These are phyloP conservation scores for Pseudogymnoascus sp. DNA, from an alignment of 2,329 filamentous ascomycete genomes.

Conservation along the genomic window DNA sequence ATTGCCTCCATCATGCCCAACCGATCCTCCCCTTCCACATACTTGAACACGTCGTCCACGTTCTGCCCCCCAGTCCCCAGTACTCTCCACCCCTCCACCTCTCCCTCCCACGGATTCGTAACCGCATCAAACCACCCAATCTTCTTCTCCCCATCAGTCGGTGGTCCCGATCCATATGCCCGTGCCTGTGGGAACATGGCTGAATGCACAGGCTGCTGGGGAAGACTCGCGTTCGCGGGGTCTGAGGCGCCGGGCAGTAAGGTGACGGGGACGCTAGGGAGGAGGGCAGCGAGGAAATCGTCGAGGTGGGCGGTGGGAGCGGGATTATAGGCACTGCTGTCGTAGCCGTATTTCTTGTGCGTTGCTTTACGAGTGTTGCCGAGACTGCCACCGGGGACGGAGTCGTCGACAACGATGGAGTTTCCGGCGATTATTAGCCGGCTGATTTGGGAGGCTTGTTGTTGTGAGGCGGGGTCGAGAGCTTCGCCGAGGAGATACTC, in stretches of 20 bases:
- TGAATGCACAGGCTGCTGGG: constrained; percentile 86
- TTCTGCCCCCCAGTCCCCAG: constrained; percentile 88
- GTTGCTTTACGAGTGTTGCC: constrained; percentile 30
- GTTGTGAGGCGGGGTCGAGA: constrained; percentile 51
- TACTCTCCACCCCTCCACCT: constrained; percentile 82
- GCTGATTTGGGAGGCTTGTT: constrained; percentile 59
- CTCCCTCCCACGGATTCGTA: constrained; percentile 89
- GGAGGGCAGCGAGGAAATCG: constrained; percentile 67
- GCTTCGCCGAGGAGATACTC: constrained; percentile 87
- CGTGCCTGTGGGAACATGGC: constrained; percentile 80
- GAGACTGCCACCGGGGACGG: constrained; percentile 23
- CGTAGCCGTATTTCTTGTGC: constrained; percentile 88
- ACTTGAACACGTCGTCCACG: constrained; percentile 87
- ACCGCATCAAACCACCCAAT: constrained; percentile 76
- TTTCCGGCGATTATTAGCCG: constrained; percentile 88
- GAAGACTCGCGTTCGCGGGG: constrained; percentile 80
- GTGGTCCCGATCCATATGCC: constrained; percentile 48
- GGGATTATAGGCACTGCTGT: constrained; percentile 79
- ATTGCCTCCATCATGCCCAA: constrained; percentile 90
- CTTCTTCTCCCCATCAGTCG: constrained; percentile 27
- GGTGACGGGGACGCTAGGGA: constrained; percentile 82
- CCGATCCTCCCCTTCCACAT: constrained; percentile 69
- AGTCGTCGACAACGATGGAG: constrained; percentile 48
- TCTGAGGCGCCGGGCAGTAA: constrained; percentile 77
- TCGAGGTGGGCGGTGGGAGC: constrained; percentile 78